phyloP scores from a whole-genome alignment of 306 rosid genomes.

The Fragaria nilgerrensis region DNA sequence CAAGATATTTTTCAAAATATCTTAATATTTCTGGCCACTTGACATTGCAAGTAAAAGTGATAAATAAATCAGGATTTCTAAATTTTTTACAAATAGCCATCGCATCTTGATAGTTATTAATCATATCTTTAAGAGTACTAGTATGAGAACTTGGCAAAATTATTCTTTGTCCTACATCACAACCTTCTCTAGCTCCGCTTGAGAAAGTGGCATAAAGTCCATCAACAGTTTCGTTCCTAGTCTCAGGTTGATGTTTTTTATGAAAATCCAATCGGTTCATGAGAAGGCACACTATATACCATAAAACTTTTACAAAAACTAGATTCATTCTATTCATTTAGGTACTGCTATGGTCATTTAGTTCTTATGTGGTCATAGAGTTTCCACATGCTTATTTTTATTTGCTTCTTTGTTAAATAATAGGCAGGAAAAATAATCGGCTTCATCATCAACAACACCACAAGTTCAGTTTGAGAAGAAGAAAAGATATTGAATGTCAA shows the following conservation, averaged over 20 bases:
- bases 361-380: no score
- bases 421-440: no score
- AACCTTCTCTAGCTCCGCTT: background rate
- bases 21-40: background rate
- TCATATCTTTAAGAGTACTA: background rate
- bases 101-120: background rate
- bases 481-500: no score
- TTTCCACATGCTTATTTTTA: no score
- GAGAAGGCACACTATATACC: no score
- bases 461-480: no score
- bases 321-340: no score
- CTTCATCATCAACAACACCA: no score
- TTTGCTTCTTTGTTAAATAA: no score
- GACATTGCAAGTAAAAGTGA: background rate
- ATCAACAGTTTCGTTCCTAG: background rate
- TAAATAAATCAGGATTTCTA: background rate
- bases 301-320: no score
- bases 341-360: no score
- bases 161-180: background rate
- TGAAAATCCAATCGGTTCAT: background rate
- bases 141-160: background rate
- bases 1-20: background rate
- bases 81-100: background rate
- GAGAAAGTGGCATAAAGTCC: background rate
- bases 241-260: background rate